A percentile compares a stretch with the other conserved stretches of the same genome.
Evolutionary conservation across 345 rosid genomes (phyloP).

Genomic region (Lepidium aucheri): DNA sequence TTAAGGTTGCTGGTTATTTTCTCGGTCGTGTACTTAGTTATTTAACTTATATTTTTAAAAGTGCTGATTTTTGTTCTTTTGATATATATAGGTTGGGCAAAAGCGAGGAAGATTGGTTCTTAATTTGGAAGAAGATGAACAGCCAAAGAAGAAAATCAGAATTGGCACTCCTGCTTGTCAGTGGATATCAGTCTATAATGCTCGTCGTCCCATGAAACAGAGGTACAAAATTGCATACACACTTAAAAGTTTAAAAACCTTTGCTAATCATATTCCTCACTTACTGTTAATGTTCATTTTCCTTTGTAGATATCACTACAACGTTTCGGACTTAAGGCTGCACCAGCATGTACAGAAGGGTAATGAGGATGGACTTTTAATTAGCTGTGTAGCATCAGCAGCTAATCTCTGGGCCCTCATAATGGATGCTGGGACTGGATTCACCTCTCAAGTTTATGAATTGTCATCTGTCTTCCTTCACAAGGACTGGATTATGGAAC

Average conservation of each 20-base stretch:
- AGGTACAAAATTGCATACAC: conserved; percentile 41
- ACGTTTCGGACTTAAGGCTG: conserved; percentile 74
- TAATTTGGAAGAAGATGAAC: conserved; percentile 82
- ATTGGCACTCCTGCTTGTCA: conserved; percentile 86
- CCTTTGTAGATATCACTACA: conserved; percentile 76
- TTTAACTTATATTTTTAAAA: conserved; percentile 16
- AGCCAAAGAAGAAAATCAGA: conserved; percentile 76
- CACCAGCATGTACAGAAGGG: conserved; percentile 82
- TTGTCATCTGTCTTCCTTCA: conserved; percentile 72
- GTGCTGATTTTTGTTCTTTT: not conserved
- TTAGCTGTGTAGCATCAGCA: conserved; percentile 86
- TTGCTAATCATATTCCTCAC: not conserved
- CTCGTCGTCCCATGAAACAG: conserved; percentile 96
- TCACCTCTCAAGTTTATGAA: conserved; percentile 78
- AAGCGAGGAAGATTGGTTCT: conserved; percentile 62
- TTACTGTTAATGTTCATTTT: not conserved
- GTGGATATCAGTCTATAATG: conserved; percentile 90
- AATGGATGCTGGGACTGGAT: conserved; percentile 99
- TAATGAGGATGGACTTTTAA: conserved; percentile 76
- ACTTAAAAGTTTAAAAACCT: conserved; percentile 32
- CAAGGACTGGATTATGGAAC: conserved; percentile 99
- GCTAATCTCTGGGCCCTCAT: conserved; percentile 92
- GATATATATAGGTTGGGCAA: conserved; percentile 56
- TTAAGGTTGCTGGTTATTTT: conserved; percentile 46
- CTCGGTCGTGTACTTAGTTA: not conserved